Base-by-base conservation (phyloP, 192 early-diverging fungal species). In the Powellomyces hirtus region DNA sequence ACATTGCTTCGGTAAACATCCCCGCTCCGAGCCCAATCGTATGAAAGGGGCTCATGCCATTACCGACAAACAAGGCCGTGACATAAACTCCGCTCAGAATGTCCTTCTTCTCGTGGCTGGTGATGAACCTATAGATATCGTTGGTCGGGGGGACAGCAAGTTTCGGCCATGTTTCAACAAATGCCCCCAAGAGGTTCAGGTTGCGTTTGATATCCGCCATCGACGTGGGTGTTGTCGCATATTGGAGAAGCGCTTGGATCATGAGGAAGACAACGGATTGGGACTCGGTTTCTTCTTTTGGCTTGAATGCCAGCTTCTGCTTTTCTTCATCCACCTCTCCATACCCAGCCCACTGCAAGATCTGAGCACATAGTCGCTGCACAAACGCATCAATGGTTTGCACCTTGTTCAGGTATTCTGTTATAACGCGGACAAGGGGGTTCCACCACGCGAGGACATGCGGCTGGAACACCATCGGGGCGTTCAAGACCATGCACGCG, bases 401-500 rank as follows among this genome's bases (percentile, higher is more conserved):
- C n/a, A 24, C n/a, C 46, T 49, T 18, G 5, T 49, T 24, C 2
- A 49, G 2, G 46, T 78, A 72, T 26, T 81, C 77, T 24, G 72
- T 65, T 1, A 80, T 81, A 5, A 92, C 60, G 27, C 74, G 50
- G 58, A 85, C 87, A 29, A 92, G 20, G 1, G 82, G 79, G 1
- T 77, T 72, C 64, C 89, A 83, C 89, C 88, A 92, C 7, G 63
- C 71, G 0, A 66, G 62, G 0, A 82, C 81, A 73, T 82, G 86
- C 27, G 82, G 71, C 37, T 79, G 75, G 73, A 92, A 92, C 0
- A 81, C 79, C 4, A 79, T 71, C 3, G 90, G 86, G 37, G 72
- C 67, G 59, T 90, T 92, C 29, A 88, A 59, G 20, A 92, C 70
- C 13, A 92, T 51, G 62, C 84, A 87, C 11, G 86, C 88, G 40